A percentile compares a stretch with the other conserved stretches of the same genome.
Evolutionary conservation across 164 flowering plant species (phyloP).

Genomic region (Chimonanthus praecox): DNA sequence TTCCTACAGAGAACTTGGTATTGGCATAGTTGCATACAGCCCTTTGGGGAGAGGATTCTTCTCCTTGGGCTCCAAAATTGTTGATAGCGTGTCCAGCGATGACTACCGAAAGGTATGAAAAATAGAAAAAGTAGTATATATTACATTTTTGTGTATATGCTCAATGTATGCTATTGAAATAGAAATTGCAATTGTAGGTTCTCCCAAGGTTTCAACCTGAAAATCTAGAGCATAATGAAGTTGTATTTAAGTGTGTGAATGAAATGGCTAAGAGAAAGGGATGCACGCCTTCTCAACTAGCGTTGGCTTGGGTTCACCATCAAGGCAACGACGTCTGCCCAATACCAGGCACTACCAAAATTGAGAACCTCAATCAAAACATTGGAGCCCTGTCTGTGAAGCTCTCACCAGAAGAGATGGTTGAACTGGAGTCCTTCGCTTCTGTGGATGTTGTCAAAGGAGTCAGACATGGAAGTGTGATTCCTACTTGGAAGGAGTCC

Average conservation of each 20-base stretch:
- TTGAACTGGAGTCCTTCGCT: slow-evolving; percentile 29
- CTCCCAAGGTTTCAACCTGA: slow-evolving; percentile 31
- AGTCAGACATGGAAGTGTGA: slow-evolving; percentile 9
- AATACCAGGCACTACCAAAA: slow-evolving; percentile 50
- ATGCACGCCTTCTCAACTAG: slow-evolving; percentile 35
- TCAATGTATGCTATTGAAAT: not conserved
- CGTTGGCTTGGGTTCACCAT: slow-evolving; percentile 43
- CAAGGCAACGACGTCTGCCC: slow-evolving; percentile 36
- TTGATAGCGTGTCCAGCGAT: slow-evolving; percentile 18
- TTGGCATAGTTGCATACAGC: slow-evolving; percentile 56
- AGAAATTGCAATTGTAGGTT: slow-evolving; percentile 10
- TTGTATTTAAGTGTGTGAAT: slow-evolving; percentile 20
- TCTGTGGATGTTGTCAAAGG: slow-evolving; percentile 25
- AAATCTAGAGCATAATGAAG: slow-evolving; percentile 28
- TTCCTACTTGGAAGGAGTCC: slow-evolving; percentile 10
- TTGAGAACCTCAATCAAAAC: slow-evolving; percentile 39
- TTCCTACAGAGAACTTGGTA: slow-evolving; percentile 30
- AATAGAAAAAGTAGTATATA: not conserved
- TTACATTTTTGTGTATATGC: not conserved
- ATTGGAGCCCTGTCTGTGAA: slow-evolving; percentile 36
- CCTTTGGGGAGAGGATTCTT: slow-evolving; percentile 59
- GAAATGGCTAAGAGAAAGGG: slow-evolving; percentile 30
- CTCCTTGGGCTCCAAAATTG: slow-evolving; percentile 37
- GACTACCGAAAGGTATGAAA: not conserved
- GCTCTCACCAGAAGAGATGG: slow-evolving; percentile 23